Percentiles rank a stretch among this genome's conserved stretches.
Evolutionary conservation across 768 basidiomycete genomes (phyloP).

Genomic region (Neoboletus magnificus): DNA sequence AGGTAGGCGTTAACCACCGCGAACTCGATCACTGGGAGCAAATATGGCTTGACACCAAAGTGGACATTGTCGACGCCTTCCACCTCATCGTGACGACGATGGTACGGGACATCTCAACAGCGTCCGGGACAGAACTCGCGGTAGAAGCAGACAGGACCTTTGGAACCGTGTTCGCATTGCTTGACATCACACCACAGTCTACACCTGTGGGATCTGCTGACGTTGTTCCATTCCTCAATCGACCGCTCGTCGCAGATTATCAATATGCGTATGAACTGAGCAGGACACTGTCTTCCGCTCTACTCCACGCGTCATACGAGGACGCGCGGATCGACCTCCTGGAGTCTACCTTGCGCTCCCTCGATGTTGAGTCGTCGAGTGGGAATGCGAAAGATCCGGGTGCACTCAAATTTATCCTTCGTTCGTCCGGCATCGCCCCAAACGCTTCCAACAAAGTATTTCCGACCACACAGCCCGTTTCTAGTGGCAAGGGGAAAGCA

Average conservation of each 20-base stretch:
- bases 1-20: constrained; percentile 25
- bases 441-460: constrained; percentile 5
- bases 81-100: constrained; percentile 54
- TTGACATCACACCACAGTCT: constrained; percentile 39
- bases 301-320: constrained; percentile 46
- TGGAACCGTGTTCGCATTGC: constrained; percentile 55
- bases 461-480: constrained; percentile 33
- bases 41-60: constrained; percentile 71
- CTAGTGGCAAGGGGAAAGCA: constrained; percentile 40
- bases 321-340: constrained; percentile 59
- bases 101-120: constrained; percentile 44
- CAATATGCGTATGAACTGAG: constrained; percentile 63
- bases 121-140: constrained; percentile 43
- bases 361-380: constrained; percentile 28
- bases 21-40: constrained; percentile 63
- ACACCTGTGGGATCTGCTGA: constrained; percentile 12
- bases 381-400: constrained; percentile 43
- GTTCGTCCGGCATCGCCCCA: constrained; percentile 53
- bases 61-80: constrained; percentile 65
- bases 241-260: constrained; percentile 67
- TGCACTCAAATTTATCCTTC: constrained; percentile 59
- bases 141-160: constrained; percentile 52
- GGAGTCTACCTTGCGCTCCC: constrained; percentile 45
- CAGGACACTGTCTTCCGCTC: constrained; percentile 43
- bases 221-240: constrained; percentile 60